phyloP scores from a whole-genome alignment of 352 stramenopile genomes.

The Phytophthora rubi region DNA sequence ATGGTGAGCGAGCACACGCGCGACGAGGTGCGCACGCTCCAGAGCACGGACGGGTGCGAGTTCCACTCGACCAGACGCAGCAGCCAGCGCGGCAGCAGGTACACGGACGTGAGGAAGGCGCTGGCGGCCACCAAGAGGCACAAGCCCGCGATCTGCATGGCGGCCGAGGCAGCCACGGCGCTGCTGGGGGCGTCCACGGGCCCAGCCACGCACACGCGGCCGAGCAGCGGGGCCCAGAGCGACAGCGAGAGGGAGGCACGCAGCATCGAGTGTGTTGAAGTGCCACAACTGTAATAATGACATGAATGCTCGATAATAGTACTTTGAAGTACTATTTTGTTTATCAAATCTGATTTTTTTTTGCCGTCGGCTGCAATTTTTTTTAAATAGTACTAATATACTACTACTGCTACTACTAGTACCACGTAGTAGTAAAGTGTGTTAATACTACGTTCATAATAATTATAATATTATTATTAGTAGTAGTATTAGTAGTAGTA shows the following conservation, averaged over 20 bases:
- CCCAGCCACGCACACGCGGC: background rate
- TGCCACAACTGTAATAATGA: background rate
- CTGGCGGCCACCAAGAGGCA: constrained; percentile 37
- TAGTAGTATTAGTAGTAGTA: too few species aligned
- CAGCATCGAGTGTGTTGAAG: background rate
- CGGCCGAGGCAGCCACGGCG: background rate
- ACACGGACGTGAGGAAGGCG: constrained; percentile 58
- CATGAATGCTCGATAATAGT: too few species aligned
- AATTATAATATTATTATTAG: too few species aligned
- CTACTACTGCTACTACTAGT: too few species aligned
- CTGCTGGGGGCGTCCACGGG: background rate
- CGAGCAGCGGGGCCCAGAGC: background rate
- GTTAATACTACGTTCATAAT: too few species aligned
- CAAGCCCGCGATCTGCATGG: constrained; percentile 24
- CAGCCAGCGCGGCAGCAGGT: constrained; percentile 75
- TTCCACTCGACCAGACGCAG: constrained; percentile 69
- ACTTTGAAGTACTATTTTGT: too few species aligned
- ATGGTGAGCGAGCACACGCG: constrained; percentile 79
- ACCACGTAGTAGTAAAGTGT: too few species aligned
- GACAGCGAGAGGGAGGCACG: background rate
- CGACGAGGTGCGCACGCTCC: constrained; percentile 60
- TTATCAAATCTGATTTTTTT: too few species aligned
- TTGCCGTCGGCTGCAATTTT: too few species aligned
- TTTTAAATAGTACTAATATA: too few species aligned
- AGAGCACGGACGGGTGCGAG: constrained; percentile 79